Percentiles rank a stretch among this genome's conserved stretches.
These are phyloP conservation scores for Boletellus deceptivus DNA, from an alignment of 1,284 basidiomycete genomes.

Conservation along the genomic window DNA sequence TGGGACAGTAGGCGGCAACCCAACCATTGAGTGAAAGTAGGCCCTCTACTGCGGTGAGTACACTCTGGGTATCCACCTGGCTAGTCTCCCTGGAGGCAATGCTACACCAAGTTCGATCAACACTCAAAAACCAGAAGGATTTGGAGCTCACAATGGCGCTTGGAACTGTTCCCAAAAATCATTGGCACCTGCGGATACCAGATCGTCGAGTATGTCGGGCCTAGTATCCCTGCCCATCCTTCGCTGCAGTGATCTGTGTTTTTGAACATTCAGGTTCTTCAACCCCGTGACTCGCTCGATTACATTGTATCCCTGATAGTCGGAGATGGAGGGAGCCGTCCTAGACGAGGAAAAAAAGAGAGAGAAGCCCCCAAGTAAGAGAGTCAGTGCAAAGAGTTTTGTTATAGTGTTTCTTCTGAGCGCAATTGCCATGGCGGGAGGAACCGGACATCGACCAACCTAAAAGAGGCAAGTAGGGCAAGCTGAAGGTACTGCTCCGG, in stretches of 20 bases:
- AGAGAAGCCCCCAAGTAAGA: slow-evolving; percentile 19
- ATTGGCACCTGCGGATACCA: slow-evolving; percentile 71
- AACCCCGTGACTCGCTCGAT: slow-evolving; percentile 81
- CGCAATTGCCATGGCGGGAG: slow-evolving; percentile 21
- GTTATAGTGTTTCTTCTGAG: slow-evolving; percentile 23
- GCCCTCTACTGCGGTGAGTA: slow-evolving; percentile 85
- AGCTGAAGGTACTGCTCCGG: too few relatives aligned
- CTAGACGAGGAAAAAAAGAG: slow-evolving; percentile 16
- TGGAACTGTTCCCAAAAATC: slow-evolving; percentile 94
- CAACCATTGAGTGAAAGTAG: slow-evolving; percentile 93
- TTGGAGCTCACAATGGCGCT: slow-evolving; percentile 70
- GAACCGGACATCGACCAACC: too few relatives aligned
- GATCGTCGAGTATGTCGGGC: slow-evolving; percentile 73
- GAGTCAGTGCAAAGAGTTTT: slow-evolving; percentile 13
- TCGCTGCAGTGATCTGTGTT: slow-evolving; percentile 82
- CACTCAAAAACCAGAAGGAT: background rate
- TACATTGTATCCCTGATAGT: slow-evolving; percentile 52
- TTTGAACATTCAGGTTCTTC: slow-evolving; percentile 83
- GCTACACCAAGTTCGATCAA: slow-evolving; percentile 38
- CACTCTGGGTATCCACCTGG: slow-evolving; percentile 84
- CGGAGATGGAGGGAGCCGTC: slow-evolving; percentile 13
- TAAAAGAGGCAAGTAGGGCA: too few relatives aligned
- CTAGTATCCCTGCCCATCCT: slow-evolving; percentile 82
- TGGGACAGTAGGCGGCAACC: slow-evolving; percentile 96
- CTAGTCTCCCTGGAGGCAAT: slow-evolving; percentile 80